These are phyloP conservation scores for Lyophyllum semitale DNA, from an alignment of 768 basidiomycete genomes.

Conservation along the genomic window DNA sequence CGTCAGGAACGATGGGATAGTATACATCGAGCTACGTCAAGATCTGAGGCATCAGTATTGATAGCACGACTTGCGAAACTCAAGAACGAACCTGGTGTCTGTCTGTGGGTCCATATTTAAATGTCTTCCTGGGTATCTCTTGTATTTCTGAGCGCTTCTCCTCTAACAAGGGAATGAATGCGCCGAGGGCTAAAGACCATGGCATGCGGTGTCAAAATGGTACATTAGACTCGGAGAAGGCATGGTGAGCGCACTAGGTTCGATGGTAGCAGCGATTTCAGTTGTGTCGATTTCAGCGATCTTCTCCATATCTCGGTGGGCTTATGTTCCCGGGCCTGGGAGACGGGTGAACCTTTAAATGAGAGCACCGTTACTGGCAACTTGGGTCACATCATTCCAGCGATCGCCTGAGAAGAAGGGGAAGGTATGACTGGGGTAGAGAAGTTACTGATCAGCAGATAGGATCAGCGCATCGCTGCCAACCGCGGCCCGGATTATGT, in stretches of 20 bases:
- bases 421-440: too few relatives aligned
- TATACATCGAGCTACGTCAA: conserved; percentile 66
- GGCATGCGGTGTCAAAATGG: neutral
- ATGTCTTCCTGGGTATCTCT: conserved; percentile 52
- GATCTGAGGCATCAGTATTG: neutral
- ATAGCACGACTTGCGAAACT: neutral
- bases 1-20: conserved; percentile 42
- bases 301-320: conserved; percentile 38
- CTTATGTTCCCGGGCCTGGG: too few relatives aligned
- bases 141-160: conserved; percentile 47
- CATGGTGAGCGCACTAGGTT: conserved; percentile 31
- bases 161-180: conserved; percentile 43
- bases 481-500: too few relatives aligned
- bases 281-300: conserved; percentile 32
- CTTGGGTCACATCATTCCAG: too few relatives aligned
- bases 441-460: too few relatives aligned
- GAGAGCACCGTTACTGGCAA: too few relatives aligned
- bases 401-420: too few relatives aligned
- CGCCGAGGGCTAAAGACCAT: neutral
- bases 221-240: neutral
- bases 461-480: too few relatives aligned
- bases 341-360: too few relatives aligned
- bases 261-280: conserved; percentile 29
- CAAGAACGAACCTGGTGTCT: conserved; percentile 45
- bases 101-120: conserved; percentile 55